Evolutionary conservation across 257 asterid genomes (phyloP).

Genomic region (Ilex asprella): DNA sequence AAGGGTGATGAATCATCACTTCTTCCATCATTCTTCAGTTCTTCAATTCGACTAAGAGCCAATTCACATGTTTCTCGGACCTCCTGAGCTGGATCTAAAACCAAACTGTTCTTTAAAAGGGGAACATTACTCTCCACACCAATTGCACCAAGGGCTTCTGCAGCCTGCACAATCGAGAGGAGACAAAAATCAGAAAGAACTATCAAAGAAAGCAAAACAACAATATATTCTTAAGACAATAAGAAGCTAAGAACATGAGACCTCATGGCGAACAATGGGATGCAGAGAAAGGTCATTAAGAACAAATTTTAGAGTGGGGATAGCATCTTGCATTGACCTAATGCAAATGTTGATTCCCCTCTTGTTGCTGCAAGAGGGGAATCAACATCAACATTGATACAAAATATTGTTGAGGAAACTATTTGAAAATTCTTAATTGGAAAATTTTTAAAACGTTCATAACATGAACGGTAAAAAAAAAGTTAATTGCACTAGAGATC

Average conservation of each 20-base stretch:
- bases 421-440: not conserved
- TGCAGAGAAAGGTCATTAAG: slow-evolving; percentile 77
- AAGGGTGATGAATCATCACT: slow-evolving; percentile 59
- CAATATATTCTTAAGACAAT: not conserved
- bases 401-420: not conserved
- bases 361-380: slow-evolving; percentile 48
- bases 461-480: too few relatives aligned
- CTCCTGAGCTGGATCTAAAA: slow-evolving; percentile 86
- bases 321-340: slow-evolving; percentile 99
- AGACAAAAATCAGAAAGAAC: slow-evolving; percentile 6
- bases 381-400: not conserved
- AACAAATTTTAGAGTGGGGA: slow-evolving; percentile 77
- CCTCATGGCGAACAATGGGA: slow-evolving; percentile 92
- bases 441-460: too few relatives aligned
- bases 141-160: slow-evolving; percentile 79
- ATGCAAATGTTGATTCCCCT: slow-evolving; percentile 95
- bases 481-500: too few relatives aligned
- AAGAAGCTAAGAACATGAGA: slow-evolving; percentile 7
- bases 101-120: slow-evolving; percentile 55
- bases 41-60: slow-evolving; percentile 86
- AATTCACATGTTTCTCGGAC: slow-evolving; percentile 95
- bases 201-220: not conserved
- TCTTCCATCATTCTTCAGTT: slow-evolving; percentile 32
- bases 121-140: slow-evolving; percentile 48
- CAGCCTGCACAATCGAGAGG: slow-evolving; percentile 46